Evolutionary conservation across 2,329 filamentous ascomycete genomes (phyloP).

Genomic region (Polychaeton citri): DNA sequence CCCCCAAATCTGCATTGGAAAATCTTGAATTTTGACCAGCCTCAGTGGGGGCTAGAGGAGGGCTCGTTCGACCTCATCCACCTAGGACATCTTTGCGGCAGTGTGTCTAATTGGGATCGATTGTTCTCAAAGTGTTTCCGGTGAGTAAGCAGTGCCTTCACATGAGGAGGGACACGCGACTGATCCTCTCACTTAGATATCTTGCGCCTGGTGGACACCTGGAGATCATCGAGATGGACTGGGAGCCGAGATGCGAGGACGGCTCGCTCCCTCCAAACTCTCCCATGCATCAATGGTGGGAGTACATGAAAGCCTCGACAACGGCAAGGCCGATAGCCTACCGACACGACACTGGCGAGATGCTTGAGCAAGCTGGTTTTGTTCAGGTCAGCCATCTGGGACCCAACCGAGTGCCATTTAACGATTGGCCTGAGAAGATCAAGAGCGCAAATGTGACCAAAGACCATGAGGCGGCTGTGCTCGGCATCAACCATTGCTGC

Average conservation of each 20-base stretch:
- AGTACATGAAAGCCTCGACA: constrained; percentile 55
- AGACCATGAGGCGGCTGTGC: constrained; percentile 72
- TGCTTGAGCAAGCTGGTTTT: constrained; percentile 61
- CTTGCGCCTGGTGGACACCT: constrained; percentile 66
- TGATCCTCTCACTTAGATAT: constrained; percentile 39
- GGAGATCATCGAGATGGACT: constrained; percentile 85
- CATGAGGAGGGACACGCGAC: too few species aligned
- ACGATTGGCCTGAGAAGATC: constrained; percentile 26
- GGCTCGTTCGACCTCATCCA: constrained; percentile 73
- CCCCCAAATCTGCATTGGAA: constrained; percentile 10
- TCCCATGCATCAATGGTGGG: constrained; percentile 54
- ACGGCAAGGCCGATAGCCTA: constrained; percentile 53
- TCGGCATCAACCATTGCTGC: constrained; percentile 57
- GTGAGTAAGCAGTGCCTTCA: constrained; percentile 30
- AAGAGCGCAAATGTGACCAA: constrained; percentile 53
- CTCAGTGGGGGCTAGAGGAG: constrained; percentile 54
- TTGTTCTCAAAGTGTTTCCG: constrained; percentile 59
- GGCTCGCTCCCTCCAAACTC: constrained; percentile 41
- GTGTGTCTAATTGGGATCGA: constrained; percentile 60
- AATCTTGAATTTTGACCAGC: constrained; percentile 61
- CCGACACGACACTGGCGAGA: constrained; percentile 45
- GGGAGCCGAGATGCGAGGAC: constrained; percentile 59
- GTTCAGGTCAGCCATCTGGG: constrained; percentile 52
- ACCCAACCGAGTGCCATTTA: background rate
- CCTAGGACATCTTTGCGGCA: constrained; percentile 64